Base-by-base conservation (phyloP, 306 rosid species). In the Rubus parviflorus region DNA sequence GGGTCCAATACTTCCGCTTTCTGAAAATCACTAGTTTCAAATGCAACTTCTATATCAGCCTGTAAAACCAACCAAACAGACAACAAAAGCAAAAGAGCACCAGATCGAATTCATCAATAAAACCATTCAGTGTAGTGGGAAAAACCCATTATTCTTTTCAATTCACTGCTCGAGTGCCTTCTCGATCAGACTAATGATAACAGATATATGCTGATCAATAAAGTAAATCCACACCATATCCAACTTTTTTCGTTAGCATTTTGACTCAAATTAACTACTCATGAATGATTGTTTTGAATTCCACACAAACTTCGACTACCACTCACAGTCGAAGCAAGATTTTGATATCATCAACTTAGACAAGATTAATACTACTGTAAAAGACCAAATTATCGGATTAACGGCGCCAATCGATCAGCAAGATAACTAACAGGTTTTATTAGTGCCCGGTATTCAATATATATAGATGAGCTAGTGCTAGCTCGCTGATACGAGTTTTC, bases 31-130 rank as follows among this genome's bases (percentile, higher is more conserved):
- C 43, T 77, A 53, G 85, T 79, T 61, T 79, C 61, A 41, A 89
- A 92, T 41, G 90, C 81, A 75, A 90, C 77, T 71, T 85, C 97
- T 66, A 90, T 88, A 62, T 92, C 97, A 68, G 93, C 95, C 97
- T 91, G 86, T 53, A 7, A 69, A 66, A 25, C 30, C 30, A 25
- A 25, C 7, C 51, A 6, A 25, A 25, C 3, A 38, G 48, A 22
- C 19, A 35, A 53, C 20, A 63, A 70, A 20, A 47, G 8, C 11
- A 46, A 69, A 60, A 7, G 16, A 42, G 0, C 30, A 46, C 1
- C 5, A 9, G 45, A n/a, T n/a, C n/a, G n/a, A 65, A 20, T 43
- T 0, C 30, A 17, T 15, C 30, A 25, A 25, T 25, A 10, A 25
- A 10, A 3, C 12, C 5, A 23, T 20, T 56, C 13, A 25, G 7